Evolutionary conservation across 228 moss, liverwort and hornwort genomes (phyloP).

Genomic region (Sphagnum fallax): DNA sequence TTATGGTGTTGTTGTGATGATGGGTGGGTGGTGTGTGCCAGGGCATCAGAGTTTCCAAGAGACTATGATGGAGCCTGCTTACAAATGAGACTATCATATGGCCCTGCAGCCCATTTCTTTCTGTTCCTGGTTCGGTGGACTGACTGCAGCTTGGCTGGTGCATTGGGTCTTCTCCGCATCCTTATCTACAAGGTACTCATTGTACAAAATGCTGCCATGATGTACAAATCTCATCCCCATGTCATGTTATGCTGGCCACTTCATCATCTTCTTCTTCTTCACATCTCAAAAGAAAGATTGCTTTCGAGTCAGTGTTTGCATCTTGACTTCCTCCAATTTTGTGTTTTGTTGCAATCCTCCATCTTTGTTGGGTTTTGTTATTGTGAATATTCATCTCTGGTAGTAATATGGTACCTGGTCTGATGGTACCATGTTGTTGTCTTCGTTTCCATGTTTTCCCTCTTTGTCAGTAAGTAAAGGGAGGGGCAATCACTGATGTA

Average conservation of each 20-base stretch:
- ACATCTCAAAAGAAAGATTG: not conserved
- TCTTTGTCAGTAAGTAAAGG: too few species aligned
- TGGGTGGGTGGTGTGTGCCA: conserved; percentile 16
- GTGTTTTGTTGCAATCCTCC: not conserved
- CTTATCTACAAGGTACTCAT: conserved; percentile 85
- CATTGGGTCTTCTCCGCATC: conserved; percentile 83
- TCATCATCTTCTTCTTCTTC: not conserved
- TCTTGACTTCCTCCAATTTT: not conserved
- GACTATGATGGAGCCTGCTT: conserved; percentile 93
- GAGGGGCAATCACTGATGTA: not conserved
- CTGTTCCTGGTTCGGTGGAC: conserved; percentile 96
- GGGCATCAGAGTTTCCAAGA: conserved; percentile 92
- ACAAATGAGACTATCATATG: conserved; percentile 97
- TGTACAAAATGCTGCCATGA: not conserved
- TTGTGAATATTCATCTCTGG: too few species aligned
- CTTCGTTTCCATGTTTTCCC: too few species aligned
- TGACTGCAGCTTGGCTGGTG: conserved; percentile 97
- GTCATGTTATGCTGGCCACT: not conserved
- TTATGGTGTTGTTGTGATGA: too few species aligned
- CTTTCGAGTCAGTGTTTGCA: too few species aligned
- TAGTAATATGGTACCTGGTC: too few species aligned
- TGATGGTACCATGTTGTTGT: too few species aligned
- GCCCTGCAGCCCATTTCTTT: conserved; percentile 88
- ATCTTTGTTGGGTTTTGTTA: not conserved
- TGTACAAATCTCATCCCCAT: not conserved